Conservation (phyloP, 306 rosid genomes). For the Canavalia gladiata region DNA sequence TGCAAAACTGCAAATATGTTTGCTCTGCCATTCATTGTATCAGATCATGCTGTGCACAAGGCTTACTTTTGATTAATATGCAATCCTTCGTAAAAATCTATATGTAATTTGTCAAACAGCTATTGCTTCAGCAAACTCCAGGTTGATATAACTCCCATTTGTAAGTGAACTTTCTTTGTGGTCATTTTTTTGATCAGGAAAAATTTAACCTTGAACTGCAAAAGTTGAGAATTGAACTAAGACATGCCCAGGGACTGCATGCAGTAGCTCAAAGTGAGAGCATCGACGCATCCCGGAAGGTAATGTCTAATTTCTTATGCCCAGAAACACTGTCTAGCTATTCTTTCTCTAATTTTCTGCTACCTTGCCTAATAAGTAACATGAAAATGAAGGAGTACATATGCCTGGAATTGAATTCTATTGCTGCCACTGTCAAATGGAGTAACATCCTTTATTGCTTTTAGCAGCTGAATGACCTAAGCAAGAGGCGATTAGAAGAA, state of each 20-base stretch:
- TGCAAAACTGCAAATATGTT: slow-evolving; percentile 5
- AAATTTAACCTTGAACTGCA: slow-evolving; percentile 79
- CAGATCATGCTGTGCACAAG: slow-evolving; percentile 1
- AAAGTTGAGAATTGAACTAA: slow-evolving; percentile 85
- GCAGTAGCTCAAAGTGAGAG: slow-evolving; percentile 84
- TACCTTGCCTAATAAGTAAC: slow-evolving; percentile 15
- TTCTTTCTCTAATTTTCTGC: slow-evolving; percentile 24
- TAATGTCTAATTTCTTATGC: slow-evolving; percentile 45
- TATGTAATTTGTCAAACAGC: not conserved
- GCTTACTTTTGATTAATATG: slow-evolving; percentile 11
- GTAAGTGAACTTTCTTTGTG: slow-evolving; percentile 29
- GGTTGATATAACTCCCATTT: not conserved
- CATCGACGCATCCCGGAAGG: slow-evolving; percentile 81
- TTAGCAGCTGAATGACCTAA: slow-evolving; percentile 71
- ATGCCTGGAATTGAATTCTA: slow-evolving; percentile 25
- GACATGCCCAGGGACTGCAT: slow-evolving; percentile 88
- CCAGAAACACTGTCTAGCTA: slow-evolving; percentile 27
- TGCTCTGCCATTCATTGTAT: not conserved
- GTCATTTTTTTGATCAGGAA: slow-evolving; percentile 62
- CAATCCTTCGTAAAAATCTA: not conserved
- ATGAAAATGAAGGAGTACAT: not conserved
- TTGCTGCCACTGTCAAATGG: slow-evolving; percentile 28
- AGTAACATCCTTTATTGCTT: slow-evolving; percentile 49
- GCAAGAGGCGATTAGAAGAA: slow-evolving; percentile 62
- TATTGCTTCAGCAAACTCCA: slow-evolving; percentile 29